Conservation (phyloP, 75 land plant species). For the Pseudotsuga menziesii region DNA sequence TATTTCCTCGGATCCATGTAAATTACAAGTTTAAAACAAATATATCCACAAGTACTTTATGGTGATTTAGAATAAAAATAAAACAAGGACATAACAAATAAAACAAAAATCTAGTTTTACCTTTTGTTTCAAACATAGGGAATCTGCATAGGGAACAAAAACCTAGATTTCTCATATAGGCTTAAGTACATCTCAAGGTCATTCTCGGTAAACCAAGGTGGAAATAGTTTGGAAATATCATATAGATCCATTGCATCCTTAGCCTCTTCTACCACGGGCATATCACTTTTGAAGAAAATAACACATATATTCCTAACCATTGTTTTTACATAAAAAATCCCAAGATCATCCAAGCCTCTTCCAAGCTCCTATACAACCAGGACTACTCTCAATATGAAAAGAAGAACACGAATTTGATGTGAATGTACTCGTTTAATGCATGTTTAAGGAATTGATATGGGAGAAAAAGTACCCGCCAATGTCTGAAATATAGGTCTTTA, state of each 20-base stretch:
- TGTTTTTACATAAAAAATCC: constrained; percentile 52
- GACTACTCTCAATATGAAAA: too few species aligned
- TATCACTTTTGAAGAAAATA: constrained; percentile 47
- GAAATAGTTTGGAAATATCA: constrained; percentile 39
- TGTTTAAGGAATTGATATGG: too few species aligned
- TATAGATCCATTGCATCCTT: constrained; percentile 65
- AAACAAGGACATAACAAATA: not conserved
- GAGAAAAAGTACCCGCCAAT: constrained; percentile 31
- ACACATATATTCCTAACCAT: constrained; percentile 53
- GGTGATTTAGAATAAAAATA: not conserved
- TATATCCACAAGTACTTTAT: too few species aligned
- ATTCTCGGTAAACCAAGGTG: constrained; percentile 58
- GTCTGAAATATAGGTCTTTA: constrained; percentile 47
- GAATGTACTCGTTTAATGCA: too few species aligned
- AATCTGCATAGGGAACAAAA: constrained; percentile 39
- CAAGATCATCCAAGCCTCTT: constrained; percentile 75
- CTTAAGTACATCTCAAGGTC: constrained; percentile 38
- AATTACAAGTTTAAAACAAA: not conserved
- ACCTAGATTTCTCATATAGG: constrained; percentile 53
- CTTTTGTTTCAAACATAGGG: constrained; percentile 24
- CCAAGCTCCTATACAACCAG: constrained; percentile 46
- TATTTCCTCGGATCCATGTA: not conserved
- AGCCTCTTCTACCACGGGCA: constrained; percentile 39
- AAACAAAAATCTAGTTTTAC: not conserved
- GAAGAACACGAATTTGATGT: too few species aligned